Evolutionary conservation across 1,284 basidiomycete species (phyloP), one percentile per base, ranked within the genome.

Genomic region (Coniferiporia sulphurascens): DNA sequence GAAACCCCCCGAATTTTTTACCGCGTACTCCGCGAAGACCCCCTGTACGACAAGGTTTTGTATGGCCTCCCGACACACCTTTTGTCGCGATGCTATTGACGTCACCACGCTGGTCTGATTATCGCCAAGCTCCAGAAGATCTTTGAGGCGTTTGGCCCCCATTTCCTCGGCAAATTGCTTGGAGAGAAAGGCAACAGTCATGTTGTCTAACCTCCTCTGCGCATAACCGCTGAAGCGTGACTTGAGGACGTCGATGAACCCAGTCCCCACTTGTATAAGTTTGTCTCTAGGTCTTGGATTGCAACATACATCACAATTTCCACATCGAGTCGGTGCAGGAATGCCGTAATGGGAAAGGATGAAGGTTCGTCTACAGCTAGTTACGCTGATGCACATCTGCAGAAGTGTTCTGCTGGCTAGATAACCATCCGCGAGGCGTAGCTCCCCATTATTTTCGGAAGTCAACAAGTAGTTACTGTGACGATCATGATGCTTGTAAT

Each of bases 271-370:
- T 4, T 17, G 10, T 22, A 17, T 27, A n/a, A 46, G 10, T 22
- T n/a, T 36, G 38, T 3, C 6, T 22, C 12, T 27, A 19, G 17
- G 19, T 12, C 12, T 10, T n/a, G 52, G 21, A 13, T 55, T 9
- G 15, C 19, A 45, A 17, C 52, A 55, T 7, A 55, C 38, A 45
- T 55, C 52, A 22, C 52, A 55, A 22, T 46, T 55, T 8, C 19
- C 19, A 22, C 52, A 55, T n/a, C 8, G 27, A 6, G n/a, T 13
- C 8, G 21, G 22, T 32, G 36, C 13, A n/a, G 22, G 19, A 22
- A 44, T 22, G 43, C 22, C 41, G 21, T 55, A 44, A 19, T 55
- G 52, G 5, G n/a, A 2, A n/a, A 55, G 22, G 7, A 55, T 43
- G 19, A 15, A 35, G 6, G 38, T 13, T 17, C 52, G n/a, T 19